Base-by-base conservation (phyloP, 495 filamentous ascomycete genomes). In the Xylaria palmicola region DNA sequence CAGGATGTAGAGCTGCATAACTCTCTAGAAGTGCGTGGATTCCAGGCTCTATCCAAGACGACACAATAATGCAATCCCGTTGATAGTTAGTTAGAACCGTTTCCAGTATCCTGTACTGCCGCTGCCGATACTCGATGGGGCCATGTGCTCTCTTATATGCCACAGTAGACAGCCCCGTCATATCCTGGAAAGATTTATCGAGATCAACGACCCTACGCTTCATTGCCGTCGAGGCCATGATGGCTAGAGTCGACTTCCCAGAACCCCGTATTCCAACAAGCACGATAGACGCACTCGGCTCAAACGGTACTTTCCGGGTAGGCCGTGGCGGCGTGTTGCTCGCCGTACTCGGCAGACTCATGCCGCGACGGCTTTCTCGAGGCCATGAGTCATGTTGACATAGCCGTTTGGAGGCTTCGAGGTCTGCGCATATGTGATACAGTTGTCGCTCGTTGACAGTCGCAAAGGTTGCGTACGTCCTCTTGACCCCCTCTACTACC, bases 261-360 rank as follows among this genome's bases (percentile, higher is more conserved):
- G 86, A 84, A 0, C 88, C 87, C 12, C 86, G 84, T 41, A 88
- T 81, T 3, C 88, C 88, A 30, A 87, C 79, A n/a, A 91, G 74
- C 1, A 89, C 81, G 29, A 91, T 82, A 1, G 88, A 89, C 1
- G 86, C 82, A 66, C 85, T 77, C 2, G 76, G 70, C 44, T 77
- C 72, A 69, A 88, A 89, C 8, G 37, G 22, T n/a, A 58, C 44
- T 4, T 26, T 12, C 15, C 13, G 24, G 19, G 26, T 39, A 13
- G 39, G 2, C 8, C 27, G 59, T 50, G 53, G 37, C 5, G 65
- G 64, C 5, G 64, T 57, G 39, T 40, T 36, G 54, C 50, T 57
- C 26, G 61, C 44, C 9, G 66, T 44, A 32, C 17, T 44, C 4
- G 37, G 37, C 26, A 55, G 13, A 37, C 52, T 43, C 26, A 30